These are phyloP conservation scores for Xerocomellus dryophilus DNA, from an alignment of 768 basidiomycete species.

Conservation along the genomic window DNA sequence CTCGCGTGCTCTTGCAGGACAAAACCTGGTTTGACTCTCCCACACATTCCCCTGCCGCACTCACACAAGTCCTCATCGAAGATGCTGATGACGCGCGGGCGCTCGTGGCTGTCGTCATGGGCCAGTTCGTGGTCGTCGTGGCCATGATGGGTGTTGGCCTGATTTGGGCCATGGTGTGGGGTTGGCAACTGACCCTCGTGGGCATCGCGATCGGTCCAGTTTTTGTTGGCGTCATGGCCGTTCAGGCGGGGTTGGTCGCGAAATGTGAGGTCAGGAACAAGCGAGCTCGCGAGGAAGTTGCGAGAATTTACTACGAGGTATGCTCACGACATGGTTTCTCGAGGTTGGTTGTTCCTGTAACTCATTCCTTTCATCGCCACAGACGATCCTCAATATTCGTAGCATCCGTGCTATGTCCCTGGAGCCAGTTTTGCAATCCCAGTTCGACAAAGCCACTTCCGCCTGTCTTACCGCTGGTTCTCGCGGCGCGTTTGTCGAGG, in stretches of 20 bases:
- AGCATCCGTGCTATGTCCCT: conserved; percentile 88
- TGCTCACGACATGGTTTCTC: conserved; percentile 23
- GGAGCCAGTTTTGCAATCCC: conserved; percentile 60
- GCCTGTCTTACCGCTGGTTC: conserved; percentile 65
- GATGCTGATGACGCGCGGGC: conserved; percentile 86
- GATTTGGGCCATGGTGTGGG: conserved; percentile 81
- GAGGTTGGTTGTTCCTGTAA: background rate
- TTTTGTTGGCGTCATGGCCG: conserved; percentile 69
- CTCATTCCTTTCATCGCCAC: conserved; percentile 2
- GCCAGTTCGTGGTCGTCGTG: conserved; percentile 67
- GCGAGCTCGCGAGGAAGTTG: conserved; percentile 79
- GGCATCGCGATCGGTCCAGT: conserved; percentile 85
- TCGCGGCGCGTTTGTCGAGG: conserved; percentile 82
- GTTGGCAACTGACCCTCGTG: conserved; percentile 92
- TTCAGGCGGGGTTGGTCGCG: conserved; percentile 71
- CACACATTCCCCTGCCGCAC: conserved; percentile 51
- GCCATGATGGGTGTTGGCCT: conserved; percentile 84
- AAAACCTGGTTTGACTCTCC: conserved; percentile 82
- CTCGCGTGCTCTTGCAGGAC: conserved; percentile 70
- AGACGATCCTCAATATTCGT: conserved; percentile 80
- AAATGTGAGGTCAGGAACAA: conserved; percentile 79
- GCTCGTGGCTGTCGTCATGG: conserved; percentile 69
- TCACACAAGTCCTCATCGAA: conserved; percentile 79
- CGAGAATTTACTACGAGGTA: conserved; percentile 82
- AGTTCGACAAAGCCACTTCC: conserved; percentile 64